Conservation (phyloP, 2,329 filamentous ascomycete genomes). For the Pseudogymnoascus sp. region DNA sequence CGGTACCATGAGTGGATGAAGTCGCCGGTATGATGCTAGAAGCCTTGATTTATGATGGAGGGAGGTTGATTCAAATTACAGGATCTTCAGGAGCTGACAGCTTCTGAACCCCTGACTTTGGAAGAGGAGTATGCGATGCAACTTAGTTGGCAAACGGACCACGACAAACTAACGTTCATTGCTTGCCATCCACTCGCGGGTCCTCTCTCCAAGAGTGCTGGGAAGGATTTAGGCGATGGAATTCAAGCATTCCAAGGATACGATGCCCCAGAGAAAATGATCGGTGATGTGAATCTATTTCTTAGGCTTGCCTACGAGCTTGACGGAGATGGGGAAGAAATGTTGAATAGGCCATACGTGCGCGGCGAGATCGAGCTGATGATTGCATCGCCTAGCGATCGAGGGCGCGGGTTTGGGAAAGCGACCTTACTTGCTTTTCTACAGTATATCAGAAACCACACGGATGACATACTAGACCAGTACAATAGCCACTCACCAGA, state of each 20-base stretch:
- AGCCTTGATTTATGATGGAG: conserved; percentile 29
- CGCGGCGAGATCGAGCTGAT: conserved; percentile 80
- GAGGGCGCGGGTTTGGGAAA: conserved; percentile 56
- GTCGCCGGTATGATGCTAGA: conserved; percentile 43
- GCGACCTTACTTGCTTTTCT: conserved; percentile 61
- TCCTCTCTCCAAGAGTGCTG: not conserved
- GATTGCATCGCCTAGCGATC: conserved; percentile 55
- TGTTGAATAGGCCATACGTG: not conserved
- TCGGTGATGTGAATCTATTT: conserved; percentile 78
- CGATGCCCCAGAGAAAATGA: conserved; percentile 51
- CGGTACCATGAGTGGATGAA: conserved; percentile 91
- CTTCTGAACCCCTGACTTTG: conserved; percentile 74
- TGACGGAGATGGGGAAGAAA: conserved; percentile 19
- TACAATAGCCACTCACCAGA: conserved; percentile 29
- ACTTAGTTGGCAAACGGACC: conserved; percentile 69
- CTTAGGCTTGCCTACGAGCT: conserved; percentile 49
- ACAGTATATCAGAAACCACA: conserved; percentile 52
- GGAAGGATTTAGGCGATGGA: not conserved
- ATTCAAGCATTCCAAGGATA: conserved; percentile 31
- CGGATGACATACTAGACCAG: conserved; percentile 47
- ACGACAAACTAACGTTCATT: conserved; percentile 90
- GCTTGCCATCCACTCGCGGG: conserved; percentile 40
- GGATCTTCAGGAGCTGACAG: conserved; percentile 74
- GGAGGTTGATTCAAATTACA: conserved; percentile 26
- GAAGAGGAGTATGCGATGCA: conserved; percentile 87